Percentiles rank a stretch among this genome's conserved stretches.
phyloP scores from a whole-genome alignment of 2,329 filamentous ascomycete species.

The Claviceps sp. region DNA sequence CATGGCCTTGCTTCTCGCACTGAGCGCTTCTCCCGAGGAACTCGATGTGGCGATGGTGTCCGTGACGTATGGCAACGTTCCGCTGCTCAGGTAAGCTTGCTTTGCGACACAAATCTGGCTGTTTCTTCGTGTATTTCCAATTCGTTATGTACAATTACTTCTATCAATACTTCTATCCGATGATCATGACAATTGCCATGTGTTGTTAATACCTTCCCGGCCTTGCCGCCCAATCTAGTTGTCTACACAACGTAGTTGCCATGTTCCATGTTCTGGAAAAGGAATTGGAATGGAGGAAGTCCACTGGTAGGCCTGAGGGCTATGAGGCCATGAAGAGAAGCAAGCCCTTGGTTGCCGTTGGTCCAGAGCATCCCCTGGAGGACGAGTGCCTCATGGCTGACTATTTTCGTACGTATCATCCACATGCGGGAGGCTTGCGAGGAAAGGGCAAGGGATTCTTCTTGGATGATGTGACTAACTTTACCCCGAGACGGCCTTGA shows the following conservation, averaged over 20 bases:
- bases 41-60: slow-evolving; percentile 77
- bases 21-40: slow-evolving; percentile 70
- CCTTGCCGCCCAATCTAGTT: slow-evolving; percentile 37
- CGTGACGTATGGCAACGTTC: slow-evolving; percentile 87
- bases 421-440: background rate
- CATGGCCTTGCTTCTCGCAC: slow-evolving; percentile 73
- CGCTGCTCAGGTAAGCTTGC: slow-evolving; percentile 55
- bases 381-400: slow-evolving; percentile 70
- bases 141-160: too few species aligned
- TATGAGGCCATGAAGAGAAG: slow-evolving; percentile 59
- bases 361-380: slow-evolving; percentile 72
- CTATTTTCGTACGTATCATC: slow-evolving; percentile 60
- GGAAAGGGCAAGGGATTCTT: background rate
- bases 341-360: slow-evolving; percentile 77
- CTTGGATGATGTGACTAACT: background rate
- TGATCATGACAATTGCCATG: too few species aligned
- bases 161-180: too few species aligned
- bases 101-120: background rate
- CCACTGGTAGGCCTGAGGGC: slow-evolving; percentile 51
- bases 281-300: slow-evolving; percentile 71
- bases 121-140: background rate
- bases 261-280: slow-evolving; percentile 87
- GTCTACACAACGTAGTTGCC: slow-evolving; percentile 75
- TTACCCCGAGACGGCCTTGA: slow-evolving; percentile 52
- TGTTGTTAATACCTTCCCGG: background rate